Conservation (phyloP, 257 asterid species). For the Lantana camara region DNA sequence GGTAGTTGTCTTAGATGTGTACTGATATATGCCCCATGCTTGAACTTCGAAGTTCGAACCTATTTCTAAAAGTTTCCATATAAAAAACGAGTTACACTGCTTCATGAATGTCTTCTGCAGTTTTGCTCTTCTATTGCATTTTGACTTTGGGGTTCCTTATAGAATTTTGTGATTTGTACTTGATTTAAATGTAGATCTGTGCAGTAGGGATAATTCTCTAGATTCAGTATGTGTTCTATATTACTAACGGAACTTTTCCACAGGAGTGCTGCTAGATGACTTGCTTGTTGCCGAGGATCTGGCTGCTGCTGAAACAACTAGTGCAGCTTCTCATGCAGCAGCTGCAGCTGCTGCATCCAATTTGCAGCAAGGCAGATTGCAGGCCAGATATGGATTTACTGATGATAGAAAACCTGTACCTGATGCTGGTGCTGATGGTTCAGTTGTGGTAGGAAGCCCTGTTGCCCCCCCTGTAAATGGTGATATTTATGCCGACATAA, state of each 20-base stretch:
- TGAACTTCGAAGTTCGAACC: conserved; percentile 1
- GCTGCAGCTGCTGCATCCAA: conserved; percentile 83
- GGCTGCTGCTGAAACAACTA: conserved; percentile 93
- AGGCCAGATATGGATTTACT: conserved; percentile 60
- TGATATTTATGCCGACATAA: conserved; percentile 80
- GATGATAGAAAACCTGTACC: conserved; percentile 68
- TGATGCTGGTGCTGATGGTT: conserved; percentile 67
- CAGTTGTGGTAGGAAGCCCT: conserved; percentile 86
- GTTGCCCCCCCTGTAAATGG: conserved; percentile 89
- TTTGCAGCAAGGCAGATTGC: conserved; percentile 67
- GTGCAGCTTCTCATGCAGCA: conserved; percentile 94
- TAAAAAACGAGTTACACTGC: neutral
- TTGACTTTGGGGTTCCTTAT: neutral
- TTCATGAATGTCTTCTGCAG: neutral
- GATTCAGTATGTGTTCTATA: neutral
- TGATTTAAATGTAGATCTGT: neutral
- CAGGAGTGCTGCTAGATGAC: conserved; percentile 94
- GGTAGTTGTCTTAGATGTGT: neutral
- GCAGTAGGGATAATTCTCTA: neutral
- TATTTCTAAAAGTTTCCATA: too few species aligned
- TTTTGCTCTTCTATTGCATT: conserved; percentile 16
- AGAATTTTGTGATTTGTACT: neutral
- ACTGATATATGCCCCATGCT: neutral
- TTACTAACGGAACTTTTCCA: conserved; percentile 20
- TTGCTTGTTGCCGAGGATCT: conserved; percentile 96